Conservation (phyloP, 805 yeast genomes). For the Candida coleopterorum region DNA sequence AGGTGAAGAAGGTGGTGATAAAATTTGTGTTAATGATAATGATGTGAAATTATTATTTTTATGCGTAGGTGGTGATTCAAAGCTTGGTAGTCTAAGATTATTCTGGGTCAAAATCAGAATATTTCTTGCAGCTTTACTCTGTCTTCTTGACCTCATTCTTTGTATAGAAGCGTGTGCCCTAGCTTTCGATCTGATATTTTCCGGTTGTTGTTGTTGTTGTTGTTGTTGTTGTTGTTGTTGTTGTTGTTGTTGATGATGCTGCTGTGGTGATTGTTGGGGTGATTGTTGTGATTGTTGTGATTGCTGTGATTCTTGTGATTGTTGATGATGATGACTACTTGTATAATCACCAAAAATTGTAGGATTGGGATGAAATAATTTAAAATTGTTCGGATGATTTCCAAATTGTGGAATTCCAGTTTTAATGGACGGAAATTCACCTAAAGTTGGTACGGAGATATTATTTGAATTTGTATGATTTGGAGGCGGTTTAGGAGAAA, state of each 20-base stretch:
- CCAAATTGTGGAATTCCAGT: slow-evolving; percentile 1
- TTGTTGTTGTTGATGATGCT: background rate
- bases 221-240: too few species aligned
- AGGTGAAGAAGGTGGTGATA: slow-evolving; percentile 16
- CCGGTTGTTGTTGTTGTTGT: slow-evolving; percentile 13
- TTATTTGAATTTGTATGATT: slow-evolving; percentile 14
- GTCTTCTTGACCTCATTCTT: slow-evolving; percentile 56
- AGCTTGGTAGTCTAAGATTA: slow-evolving; percentile 15
- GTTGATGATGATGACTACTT: background rate
- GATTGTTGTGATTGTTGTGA: slow-evolving; percentile 14
- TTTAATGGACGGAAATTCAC: slow-evolving; percentile 38
- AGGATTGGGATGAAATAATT: background rate
- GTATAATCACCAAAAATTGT: slow-evolving; percentile 1
- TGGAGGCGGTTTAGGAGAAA: slow-evolving; percentile 5
- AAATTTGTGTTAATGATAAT: slow-evolving; percentile 1
- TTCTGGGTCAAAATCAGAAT: slow-evolving; percentile 17
- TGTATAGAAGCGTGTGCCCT: slow-evolving; percentile 63
- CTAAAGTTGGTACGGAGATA: slow-evolving; percentile 35
- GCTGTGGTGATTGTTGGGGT: slow-evolving; percentile 11
- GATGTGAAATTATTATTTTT: slow-evolving; percentile 1
- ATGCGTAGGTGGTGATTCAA: slow-evolving; percentile 17
- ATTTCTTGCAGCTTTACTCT: slow-evolving; percentile 39
- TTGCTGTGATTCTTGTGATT: slow-evolving; percentile 14
- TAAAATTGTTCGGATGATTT: background rate
- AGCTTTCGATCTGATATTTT: slow-evolving; percentile 44